A percentile compares a stretch with the other conserved stretches of the same genome.
Evolutionary conservation across 2,329 filamentous ascomycete genomes (phyloP).

Genomic region (Aspergillus udagawae): DNA sequence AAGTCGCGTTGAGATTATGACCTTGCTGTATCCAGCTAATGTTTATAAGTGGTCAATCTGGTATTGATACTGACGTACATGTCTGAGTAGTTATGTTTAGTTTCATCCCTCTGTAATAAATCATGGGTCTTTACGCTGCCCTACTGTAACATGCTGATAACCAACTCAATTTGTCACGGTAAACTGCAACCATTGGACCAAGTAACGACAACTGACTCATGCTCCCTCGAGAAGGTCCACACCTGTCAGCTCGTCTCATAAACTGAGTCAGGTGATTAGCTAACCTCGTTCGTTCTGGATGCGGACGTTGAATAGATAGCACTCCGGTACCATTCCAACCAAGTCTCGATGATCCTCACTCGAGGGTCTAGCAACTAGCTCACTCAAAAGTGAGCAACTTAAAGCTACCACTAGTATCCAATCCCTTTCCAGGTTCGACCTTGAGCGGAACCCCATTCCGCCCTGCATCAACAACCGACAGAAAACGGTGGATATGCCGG

Average conservation of each 20-base stretch:
- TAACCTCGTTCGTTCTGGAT: background rate
- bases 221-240: no score
- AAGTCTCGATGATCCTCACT: background rate
- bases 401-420: background rate
- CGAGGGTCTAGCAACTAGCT: background rate
- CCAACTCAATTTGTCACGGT: background rate
- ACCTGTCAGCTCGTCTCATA: background rate
- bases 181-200: background rate
- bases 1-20: background rate
- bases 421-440: background rate
- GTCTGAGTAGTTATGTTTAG: background rate
- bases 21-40: background rate
- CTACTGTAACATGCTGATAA: no score
- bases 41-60: background rate
- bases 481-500: background rate
- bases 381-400: background rate
- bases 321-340: background rate
- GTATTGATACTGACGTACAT: background rate
- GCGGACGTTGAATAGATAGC: background rate
- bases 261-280: background rate
- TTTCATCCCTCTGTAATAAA: background rate
- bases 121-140: background rate
- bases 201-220: no score
- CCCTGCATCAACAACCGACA: background rate
- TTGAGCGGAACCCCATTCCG: background rate